A percentile compares a stretch with the other conserved stretches of the same genome.
phyloP scores from a whole-genome alignment of 768 basidiomycete species.

The Suillus subaureus region DNA sequence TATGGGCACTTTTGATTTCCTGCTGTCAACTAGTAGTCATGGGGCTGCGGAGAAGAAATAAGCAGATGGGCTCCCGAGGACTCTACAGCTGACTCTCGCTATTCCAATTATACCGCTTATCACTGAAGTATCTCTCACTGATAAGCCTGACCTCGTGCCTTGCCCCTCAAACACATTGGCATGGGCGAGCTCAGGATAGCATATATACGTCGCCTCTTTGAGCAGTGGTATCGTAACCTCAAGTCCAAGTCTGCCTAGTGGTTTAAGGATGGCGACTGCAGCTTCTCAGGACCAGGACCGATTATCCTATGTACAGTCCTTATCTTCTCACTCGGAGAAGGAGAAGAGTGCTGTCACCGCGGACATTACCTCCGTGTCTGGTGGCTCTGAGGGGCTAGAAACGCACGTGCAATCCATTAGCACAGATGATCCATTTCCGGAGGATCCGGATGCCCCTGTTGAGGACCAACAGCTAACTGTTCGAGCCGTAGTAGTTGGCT shows the following conservation, averaged over 20 bases:
- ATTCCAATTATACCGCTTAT: conserved; percentile 3
- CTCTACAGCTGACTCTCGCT: neutral
- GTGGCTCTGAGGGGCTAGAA: neutral
- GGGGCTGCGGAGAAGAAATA: neutral
- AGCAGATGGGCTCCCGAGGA: conserved; percentile 3
- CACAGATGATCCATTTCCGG: conserved; percentile 47
- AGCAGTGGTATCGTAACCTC: neutral
- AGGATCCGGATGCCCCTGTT: conserved; percentile 41
- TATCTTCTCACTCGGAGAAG: neutral
- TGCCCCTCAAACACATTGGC: neutral
- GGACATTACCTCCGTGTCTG: neutral
- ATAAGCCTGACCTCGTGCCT: neutral
- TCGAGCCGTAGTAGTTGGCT: conserved; percentile 49
- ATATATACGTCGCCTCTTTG: neutral
- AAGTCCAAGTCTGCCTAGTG: neutral
- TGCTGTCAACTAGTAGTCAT: neutral
- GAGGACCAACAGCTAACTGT: conserved; percentile 56
- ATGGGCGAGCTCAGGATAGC: neutral
- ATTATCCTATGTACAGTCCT: neutral
- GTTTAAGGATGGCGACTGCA: neutral
- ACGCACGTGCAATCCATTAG: conserved; percentile 6
- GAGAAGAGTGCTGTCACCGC: neutral
- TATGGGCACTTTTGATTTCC: too few relatives aligned
- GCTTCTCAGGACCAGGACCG: neutral
- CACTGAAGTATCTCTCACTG: neutral